phyloP scores from a whole-genome alignment of 345 rosid species.

The thale cress (Arabidopsis thaliana) region DNA sequence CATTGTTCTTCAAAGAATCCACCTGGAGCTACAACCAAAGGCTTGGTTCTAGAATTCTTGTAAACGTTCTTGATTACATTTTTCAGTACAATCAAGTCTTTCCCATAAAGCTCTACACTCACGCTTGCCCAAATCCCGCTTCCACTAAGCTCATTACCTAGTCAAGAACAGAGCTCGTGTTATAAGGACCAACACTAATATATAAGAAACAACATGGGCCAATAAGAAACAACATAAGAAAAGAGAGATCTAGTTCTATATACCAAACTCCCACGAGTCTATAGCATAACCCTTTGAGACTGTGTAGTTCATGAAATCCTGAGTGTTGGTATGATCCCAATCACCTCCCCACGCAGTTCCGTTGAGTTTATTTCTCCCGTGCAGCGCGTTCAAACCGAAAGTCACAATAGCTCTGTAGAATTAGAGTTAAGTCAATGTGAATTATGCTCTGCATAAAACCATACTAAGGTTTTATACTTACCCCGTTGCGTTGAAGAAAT shows the following conservation, averaged over 20 bases:
- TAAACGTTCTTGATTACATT: constrained; percentile 63
- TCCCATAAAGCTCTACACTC: constrained; percentile 68
- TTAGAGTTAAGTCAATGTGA: background rate
- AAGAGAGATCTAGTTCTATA: background rate
- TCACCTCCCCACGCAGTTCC: constrained; percentile 69
- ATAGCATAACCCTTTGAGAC: constrained; percentile 69
- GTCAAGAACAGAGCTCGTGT: background rate
- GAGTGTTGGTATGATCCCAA: constrained; percentile 80
- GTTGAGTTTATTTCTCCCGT: constrained; percentile 64
- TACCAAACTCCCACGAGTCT: constrained; percentile 98
- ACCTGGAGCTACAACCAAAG: constrained; percentile 83
- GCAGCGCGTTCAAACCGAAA: constrained; percentile 83
- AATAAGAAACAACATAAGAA: background rate
- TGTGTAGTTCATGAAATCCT: constrained; percentile 74
- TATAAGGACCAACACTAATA: background rate
- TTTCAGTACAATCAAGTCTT: constrained; percentile 68
- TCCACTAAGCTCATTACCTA: constrained; percentile 95
- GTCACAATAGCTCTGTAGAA: constrained; percentile 70
- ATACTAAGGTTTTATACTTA: constrained; percentile 38
- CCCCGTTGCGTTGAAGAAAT: constrained; percentile 71
- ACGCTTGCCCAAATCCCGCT: constrained; percentile 80
- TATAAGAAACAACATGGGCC: no score
- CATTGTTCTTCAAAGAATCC: constrained; percentile 76
- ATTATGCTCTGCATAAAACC: background rate
- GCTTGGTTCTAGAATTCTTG: constrained; percentile 54